Conservation (phyloP, 768 basidiomycete species). For the Macrolepiota albuminosa region DNA sequence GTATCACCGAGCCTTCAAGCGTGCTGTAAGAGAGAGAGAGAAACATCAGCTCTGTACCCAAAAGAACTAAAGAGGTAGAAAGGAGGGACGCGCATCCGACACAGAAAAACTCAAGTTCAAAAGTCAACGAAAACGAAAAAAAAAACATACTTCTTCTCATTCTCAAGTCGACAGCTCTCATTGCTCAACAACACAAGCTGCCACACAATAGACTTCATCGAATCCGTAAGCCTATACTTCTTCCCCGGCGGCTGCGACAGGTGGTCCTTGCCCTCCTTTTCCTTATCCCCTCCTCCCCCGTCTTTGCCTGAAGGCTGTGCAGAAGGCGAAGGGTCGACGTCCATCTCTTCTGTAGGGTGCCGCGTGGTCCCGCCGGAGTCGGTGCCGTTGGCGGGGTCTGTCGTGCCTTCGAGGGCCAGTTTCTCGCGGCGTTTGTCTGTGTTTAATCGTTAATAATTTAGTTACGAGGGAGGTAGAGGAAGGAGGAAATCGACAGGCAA, state of each 20-base stretch:
- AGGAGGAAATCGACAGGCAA: background rate
- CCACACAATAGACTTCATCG: conserved; percentile 79
- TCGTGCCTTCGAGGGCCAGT: conserved; percentile 28
- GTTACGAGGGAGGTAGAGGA: no score
- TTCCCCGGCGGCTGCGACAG: conserved; percentile 63
- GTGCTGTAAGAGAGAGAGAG: conserved; percentile 21
- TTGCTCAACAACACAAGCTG: conserved; percentile 77
- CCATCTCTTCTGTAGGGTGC: conserved; percentile 44
- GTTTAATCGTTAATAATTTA: background rate
- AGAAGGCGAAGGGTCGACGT: conserved; percentile 25
- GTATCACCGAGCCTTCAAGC: conserved; percentile 64
- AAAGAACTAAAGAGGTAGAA: background rate
- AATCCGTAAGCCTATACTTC: conserved; percentile 75
- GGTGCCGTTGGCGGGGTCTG: conserved; percentile 18
- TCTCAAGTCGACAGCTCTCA: conserved; percentile 68
- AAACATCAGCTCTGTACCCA: background rate
- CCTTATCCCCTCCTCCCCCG: conserved; percentile 12
- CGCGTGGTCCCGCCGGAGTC: conserved; percentile 33
- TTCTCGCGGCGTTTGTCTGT: conserved; percentile 59
- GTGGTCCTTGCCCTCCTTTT: conserved; percentile 20
- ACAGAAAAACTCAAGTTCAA: no score
- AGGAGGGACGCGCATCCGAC: background rate
- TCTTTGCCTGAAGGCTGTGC: conserved; percentile 10
- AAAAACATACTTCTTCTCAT: conserved; percentile 52
- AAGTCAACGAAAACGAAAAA: background rate